Conservation (phyloP, 495 filamentous ascomycete genomes). For the Daldinia loculata region DNA sequence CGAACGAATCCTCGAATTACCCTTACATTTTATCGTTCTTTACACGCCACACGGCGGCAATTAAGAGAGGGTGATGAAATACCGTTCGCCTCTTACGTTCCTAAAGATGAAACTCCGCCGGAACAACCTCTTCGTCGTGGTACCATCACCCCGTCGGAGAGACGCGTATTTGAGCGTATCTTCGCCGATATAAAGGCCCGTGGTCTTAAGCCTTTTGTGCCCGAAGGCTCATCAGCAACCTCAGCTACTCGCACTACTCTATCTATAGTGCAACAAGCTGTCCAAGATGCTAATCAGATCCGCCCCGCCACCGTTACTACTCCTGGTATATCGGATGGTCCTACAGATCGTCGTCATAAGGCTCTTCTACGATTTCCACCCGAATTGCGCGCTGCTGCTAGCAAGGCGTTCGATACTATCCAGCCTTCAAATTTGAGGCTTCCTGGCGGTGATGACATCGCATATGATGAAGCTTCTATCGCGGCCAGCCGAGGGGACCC, state of each 20-base stretch:
- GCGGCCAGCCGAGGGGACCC: constrained; percentile 33
- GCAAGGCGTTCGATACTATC: constrained; percentile 48
- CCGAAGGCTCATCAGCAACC: neutral
- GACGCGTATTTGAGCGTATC: constrained; percentile 64
- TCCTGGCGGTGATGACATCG: neutral
- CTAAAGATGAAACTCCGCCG: constrained; percentile 14
- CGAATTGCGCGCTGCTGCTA: constrained; percentile 51
- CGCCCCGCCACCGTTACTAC: constrained; percentile 18
- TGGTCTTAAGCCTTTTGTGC: constrained; percentile 34
- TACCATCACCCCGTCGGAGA: constrained; percentile 67
- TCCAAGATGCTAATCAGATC: constrained; percentile 28
- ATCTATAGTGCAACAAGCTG: constrained; percentile 50
- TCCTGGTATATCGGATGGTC: constrained; percentile 10
- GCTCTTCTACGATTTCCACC: constrained; percentile 54
- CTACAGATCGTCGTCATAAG: constrained; percentile 45
- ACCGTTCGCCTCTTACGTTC: constrained; percentile 48
- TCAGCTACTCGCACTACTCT: constrained; percentile 31
- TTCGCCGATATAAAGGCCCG: constrained; percentile 61
- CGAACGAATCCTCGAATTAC: constrained; percentile 40
- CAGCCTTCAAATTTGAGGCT: neutral
- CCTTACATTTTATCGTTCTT: constrained; percentile 26
- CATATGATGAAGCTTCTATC: constrained; percentile 15
- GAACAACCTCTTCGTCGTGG: constrained; percentile 33
- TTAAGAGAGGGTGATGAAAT: constrained; percentile 43
- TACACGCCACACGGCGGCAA: constrained; percentile 30